Base-by-base conservation (phyloP, 2,329 filamentous ascomycete species). In the Penicillium freii region DNA sequence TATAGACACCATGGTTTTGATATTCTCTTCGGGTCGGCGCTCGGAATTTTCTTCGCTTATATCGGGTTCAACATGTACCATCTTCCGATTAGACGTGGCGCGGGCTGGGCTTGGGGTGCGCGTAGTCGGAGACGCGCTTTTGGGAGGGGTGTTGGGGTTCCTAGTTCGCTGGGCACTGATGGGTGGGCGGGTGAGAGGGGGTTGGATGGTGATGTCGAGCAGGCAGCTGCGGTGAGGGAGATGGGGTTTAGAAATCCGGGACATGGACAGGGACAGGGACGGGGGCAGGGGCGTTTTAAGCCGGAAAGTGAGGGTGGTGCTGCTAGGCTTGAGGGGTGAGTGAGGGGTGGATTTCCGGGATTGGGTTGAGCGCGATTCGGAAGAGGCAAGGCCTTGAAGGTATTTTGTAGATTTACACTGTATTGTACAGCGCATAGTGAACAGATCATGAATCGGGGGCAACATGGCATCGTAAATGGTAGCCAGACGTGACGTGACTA, bases 1-100 rank as follows among this genome's bases (percentile, higher is more conserved):
- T 95, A 88, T 77, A 86, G 90, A 39, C 93, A 97, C 73, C 90
- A 93, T 71, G 92, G 88, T n/a, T 93, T 96, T 71, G 93, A 97
- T 63, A 90, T 97, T 63, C 76, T 97, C 2, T 91, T 89, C 61
- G 93, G 93, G n/a, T 89, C 87, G 54, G 63, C 89, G 13, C 88
- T 97, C 60, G 93, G 93, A 9, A 82, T 87, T 15, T 75, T 86
- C 44, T 84, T 84, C 38, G 84, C 90, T 21, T 87, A 87, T 71
- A 86, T 93, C 65, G 84, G 87, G 3, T 96, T 96, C 78, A 82
- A 89, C 25, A 91, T 88, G 78, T 97, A 96, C 71, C 91, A 97
- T 70, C 77, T 94, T 10, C 91, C 92, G 0, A 86, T 96, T 61
- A 80, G 78, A 21, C 81, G 83, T n/a, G 91, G 91, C 7, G 89